phyloP scores from a whole-genome alignment of 768 basidiomycete genomes.

The Kwoniella mangroviensis region DNA sequence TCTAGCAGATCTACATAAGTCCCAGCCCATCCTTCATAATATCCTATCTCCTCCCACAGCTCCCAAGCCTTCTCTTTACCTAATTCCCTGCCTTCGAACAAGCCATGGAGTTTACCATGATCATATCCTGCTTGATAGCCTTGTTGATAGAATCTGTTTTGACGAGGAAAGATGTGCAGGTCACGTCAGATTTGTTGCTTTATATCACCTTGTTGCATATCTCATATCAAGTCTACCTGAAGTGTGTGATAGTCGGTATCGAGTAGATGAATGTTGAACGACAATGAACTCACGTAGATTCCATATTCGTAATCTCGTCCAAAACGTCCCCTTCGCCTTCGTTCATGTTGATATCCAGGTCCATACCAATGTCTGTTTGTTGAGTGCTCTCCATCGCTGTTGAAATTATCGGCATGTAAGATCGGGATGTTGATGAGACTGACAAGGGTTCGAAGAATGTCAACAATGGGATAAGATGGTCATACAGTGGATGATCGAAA shows the following conservation, averaged over 20 bases:
- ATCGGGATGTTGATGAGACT: too few relatives aligned
- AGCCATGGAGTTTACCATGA: constrained; percentile 86
- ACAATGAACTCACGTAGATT: constrained; percentile 22
- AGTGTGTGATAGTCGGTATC: background rate
- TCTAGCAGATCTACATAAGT: constrained; percentile 62
- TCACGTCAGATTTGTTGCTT: too few relatives aligned
- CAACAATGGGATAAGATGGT: too few relatives aligned
- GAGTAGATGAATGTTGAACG: background rate
- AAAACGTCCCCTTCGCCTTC: constrained; percentile 17
- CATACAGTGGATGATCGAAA: background rate
- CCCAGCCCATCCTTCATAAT: constrained; percentile 81
- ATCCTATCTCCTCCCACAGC: constrained; percentile 96
- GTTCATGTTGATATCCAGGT: constrained; percentile 10
- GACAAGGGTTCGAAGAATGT: too few relatives aligned
- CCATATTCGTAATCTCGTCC: constrained; percentile 25
- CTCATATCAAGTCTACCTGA: background rate
- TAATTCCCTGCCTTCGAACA: constrained; percentile 86
- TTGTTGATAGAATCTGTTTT: constrained; percentile 72
- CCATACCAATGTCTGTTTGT: background rate
- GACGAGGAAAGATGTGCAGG: too few relatives aligned
- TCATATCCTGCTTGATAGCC: constrained; percentile 78
- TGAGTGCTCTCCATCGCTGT: background rate
- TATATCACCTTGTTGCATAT: too few relatives aligned
- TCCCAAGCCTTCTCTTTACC: constrained; percentile 90
- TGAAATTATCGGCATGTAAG: too few relatives aligned